Base-by-base conservation (phyloP, 2,329 filamentous ascomycete genomes). In the Apiospora saccharicola region DNA sequence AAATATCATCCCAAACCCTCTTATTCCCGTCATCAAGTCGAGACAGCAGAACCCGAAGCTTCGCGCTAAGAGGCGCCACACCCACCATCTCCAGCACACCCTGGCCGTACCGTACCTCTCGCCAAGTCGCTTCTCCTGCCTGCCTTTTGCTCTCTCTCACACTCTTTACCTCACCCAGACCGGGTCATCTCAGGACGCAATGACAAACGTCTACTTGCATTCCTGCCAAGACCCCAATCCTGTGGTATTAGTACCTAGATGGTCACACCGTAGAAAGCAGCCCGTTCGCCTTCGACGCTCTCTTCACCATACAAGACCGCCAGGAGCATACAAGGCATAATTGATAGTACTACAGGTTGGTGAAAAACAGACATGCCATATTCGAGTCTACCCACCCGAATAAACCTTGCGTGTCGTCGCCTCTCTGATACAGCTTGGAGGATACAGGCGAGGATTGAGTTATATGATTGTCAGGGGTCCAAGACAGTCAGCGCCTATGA, bases 1-100 rank as follows among this genome's bases (percentile, higher is more conserved):
- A 26, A 43, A 41, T 43, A 41, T 44, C 47, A 16, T 51, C 47
- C 47, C 46, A 70, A 53, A 70, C 68, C 57, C 30, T 70, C 68
- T 71, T 73, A 73, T 70, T 72, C 68, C 68, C 70, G 61, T 69
- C 69, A 61, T 53, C 51, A 70, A 57, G 70, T 70, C 57, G 53
- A 64, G 57, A 64, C 57, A 64, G 57, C 57, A 64, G 49, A 67
- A 49, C 46, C 68, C 72, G 68, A 64, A 67, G 70, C 70, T 73
- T 49, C 26, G 46, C 70, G 67, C 70, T 69, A 73, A 46, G 24
- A 67, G 67, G 70, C 72, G 70, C 72, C 68, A 73, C 68, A 68
- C 70, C 72, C 68, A 71, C 68, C 61, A 44, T 70, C 70, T 64
- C 68, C 72, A 69, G 68, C 68, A 53, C 14, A 30, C 53, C 53